Evolutionary conservation across 768 basidiomycete genomes (phyloP).

Genomic region (Pleurotus cornucopiae): DNA sequence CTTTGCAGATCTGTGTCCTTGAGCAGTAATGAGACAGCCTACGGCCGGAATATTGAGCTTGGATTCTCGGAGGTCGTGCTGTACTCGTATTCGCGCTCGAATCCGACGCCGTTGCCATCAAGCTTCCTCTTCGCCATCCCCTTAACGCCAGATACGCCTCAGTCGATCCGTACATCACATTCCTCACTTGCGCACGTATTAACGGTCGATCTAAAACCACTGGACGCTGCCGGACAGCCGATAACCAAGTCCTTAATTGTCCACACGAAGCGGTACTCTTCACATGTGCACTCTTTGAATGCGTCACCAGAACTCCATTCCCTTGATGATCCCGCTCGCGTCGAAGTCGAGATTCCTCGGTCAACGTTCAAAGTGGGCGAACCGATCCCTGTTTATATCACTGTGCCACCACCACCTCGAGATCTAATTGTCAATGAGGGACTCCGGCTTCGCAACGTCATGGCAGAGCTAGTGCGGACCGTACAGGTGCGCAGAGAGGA

Average conservation of each 20-base stretch:
- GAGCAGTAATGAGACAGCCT: conserved; percentile 62
- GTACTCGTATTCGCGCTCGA: conserved; percentile 36
- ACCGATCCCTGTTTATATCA: conserved; percentile 73
- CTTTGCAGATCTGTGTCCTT: conserved; percentile 55
- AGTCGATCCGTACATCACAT: conserved; percentile 72
- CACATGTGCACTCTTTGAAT: conserved; percentile 54
- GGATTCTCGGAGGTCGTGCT: conserved; percentile 52
- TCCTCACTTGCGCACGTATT: conserved; percentile 72
- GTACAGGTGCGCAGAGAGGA: conserved; percentile 50
- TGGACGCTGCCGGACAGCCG: conserved; percentile 29
- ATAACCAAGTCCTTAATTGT: conserved; percentile 58
- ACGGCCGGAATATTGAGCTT: conserved; percentile 64
- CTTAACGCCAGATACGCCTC: conserved; percentile 74
- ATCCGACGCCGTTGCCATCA: conserved; percentile 44
- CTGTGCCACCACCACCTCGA: conserved; percentile 69
- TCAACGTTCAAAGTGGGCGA: conserved; percentile 71
- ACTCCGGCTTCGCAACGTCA: conserved; percentile 74
- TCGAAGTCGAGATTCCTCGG: conserved; percentile 70
- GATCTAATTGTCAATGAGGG: conserved; percentile 68
- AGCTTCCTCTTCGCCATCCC: conserved; percentile 81
- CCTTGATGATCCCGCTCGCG: conserved; percentile 58
- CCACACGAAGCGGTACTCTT: conserved; percentile 71
- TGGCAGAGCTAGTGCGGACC: conserved; percentile 69
- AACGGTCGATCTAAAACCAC: conserved; percentile 60
- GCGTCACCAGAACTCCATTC: conserved; percentile 56